phyloP scores from a whole-genome alignment of 176 grass and related monocot genomes.

The Rhynchospora tenuis region DNA sequence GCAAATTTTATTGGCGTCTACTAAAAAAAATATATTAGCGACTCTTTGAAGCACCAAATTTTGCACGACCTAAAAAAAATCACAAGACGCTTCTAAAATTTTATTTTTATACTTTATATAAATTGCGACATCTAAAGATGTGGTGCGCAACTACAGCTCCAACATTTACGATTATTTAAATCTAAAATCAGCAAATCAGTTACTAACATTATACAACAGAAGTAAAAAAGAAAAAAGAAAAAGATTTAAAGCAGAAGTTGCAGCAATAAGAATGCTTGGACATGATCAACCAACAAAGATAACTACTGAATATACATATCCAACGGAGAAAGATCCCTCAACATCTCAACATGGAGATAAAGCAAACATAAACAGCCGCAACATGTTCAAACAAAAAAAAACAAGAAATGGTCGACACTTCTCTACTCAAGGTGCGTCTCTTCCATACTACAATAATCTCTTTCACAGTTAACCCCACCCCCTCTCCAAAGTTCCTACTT shows the following conservation, averaged over 20 bases:
- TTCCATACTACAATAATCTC: slow-evolving; percentile 5
- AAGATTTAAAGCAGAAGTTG: not conserved
- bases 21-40: not conserved
- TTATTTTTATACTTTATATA: not conserved
- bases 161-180: not conserved
- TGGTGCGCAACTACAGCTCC: not conserved
- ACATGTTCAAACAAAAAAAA: not conserved
- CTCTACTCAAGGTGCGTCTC: not conserved
- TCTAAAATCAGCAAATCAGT: not conserved
- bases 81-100: not conserved
- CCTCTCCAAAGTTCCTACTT: not conserved
- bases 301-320: not conserved
- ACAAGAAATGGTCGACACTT: not conserved
- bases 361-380: not conserved
- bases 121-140: not conserved
- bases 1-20: not conserved
- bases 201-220: not conserved
- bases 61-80: not conserved
- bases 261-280: not conserved
- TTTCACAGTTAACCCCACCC: not conserved
- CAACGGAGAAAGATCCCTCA: not conserved
- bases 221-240: not conserved
- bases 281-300: not conserved
- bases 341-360: slow-evolving; percentile 15
- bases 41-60: not conserved